Conservation (phyloP, 495 filamentous ascomycete genomes). For the Penicillium coprophilum region DNA sequence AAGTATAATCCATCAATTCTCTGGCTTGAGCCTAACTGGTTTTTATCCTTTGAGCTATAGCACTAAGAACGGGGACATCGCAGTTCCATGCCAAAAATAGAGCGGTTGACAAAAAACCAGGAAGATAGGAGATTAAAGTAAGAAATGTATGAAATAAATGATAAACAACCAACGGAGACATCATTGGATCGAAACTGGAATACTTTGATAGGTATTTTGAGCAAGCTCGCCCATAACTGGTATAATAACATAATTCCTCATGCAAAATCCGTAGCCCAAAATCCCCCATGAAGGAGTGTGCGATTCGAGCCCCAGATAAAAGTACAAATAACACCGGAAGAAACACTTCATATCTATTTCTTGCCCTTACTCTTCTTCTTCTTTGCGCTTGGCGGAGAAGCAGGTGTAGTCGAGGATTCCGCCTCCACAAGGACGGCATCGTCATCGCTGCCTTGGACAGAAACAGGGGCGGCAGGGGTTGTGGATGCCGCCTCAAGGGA, state of each 20-base stretch:
- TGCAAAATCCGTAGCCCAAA: not conserved
- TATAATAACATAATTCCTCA: constrained; percentile 5
- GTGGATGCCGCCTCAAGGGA: constrained; percentile 27
- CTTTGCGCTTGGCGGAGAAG: constrained; percentile 31
- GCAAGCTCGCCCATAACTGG: not conserved
- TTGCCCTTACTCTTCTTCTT: constrained; percentile 79
- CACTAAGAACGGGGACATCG: too few relatives aligned
- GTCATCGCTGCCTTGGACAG: constrained; percentile 64
- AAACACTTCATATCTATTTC: constrained; percentile 53
- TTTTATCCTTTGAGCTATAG: too few relatives aligned
- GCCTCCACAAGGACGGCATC: constrained; percentile 83
- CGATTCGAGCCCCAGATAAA: constrained; percentile 2
- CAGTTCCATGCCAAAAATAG: too few relatives aligned
- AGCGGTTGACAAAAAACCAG: too few relatives aligned
- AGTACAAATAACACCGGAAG: constrained; percentile 12
- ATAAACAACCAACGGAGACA: too few relatives aligned
- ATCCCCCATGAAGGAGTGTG: not conserved
- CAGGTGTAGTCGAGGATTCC: constrained; percentile 51
- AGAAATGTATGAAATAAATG: too few relatives aligned
- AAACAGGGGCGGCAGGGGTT: constrained; percentile 22
- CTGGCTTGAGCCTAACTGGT: too few relatives aligned
- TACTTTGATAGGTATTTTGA: not conserved
- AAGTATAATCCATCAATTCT: too few relatives aligned
- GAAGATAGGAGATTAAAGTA: too few relatives aligned
- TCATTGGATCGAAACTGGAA: not conserved